Percentiles rank a stretch among this genome's conserved stretches.
Conservation (phyloP, 176 grass and related monocot genomes). For the Metroxylon sagu region DNA sequence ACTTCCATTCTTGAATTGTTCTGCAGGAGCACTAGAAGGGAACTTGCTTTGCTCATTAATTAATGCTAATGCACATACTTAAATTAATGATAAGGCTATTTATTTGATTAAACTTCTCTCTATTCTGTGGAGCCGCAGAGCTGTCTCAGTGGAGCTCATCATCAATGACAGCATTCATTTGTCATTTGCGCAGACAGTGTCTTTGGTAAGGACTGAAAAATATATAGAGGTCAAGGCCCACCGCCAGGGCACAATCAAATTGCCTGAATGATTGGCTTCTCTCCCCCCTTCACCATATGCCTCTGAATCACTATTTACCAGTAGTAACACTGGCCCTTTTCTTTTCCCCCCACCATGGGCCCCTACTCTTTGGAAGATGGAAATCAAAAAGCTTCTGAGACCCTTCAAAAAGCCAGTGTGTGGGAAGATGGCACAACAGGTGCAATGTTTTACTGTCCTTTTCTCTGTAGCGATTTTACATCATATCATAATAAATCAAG, state of each 20-base stretch:
- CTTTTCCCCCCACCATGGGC: no score
- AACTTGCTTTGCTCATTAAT: no score
- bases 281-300: background rate
- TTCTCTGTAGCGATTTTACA: constrained; percentile 18
- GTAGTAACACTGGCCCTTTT: background rate
- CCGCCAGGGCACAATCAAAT: constrained; percentile 12
- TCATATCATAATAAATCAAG: constrained; percentile 24
- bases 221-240: constrained; percentile 13
- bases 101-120: background rate
- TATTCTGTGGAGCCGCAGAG: constrained; percentile 3
- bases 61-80: no score
- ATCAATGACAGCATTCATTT: constrained; percentile 29
- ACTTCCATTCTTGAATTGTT: no score
- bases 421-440: background rate
- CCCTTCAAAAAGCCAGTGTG: background rate
- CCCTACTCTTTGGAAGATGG: no score
- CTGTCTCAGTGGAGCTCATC: constrained; percentile 17
- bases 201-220: constrained; percentile 18
- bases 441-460: constrained; percentile 10
- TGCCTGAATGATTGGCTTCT: constrained; percentile 26
- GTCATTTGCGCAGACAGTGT: constrained; percentile 28
- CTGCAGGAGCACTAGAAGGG: no score
- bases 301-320: background rate
- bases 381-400: no score
- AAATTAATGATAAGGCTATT: no score